Percentiles rank a stretch among this genome's conserved stretches.
These are phyloP conservation scores for Rhodamnia rubescens DNA, from an alignment of 345 rosid genomes.

Conservation along the genomic window DNA sequence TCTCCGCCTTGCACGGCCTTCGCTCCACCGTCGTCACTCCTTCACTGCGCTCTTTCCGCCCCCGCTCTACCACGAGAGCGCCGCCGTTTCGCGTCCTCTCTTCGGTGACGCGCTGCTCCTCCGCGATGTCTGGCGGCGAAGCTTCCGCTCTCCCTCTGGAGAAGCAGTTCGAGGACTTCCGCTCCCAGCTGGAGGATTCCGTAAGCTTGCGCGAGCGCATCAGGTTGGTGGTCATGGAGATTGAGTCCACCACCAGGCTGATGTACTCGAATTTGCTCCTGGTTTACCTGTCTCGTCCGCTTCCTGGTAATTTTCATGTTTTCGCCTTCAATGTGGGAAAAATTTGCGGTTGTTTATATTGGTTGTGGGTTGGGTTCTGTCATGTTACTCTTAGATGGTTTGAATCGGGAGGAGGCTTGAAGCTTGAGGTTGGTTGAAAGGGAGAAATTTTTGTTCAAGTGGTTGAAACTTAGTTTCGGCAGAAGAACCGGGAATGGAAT, in stretches of 20 bases:
- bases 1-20: slow-evolving; percentile 8
- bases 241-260: slow-evolving; percentile 62
- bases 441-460: neutral
- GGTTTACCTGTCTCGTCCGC: slow-evolving; percentile 78
- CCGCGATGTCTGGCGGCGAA: slow-evolving; percentile 46
- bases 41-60: slow-evolving; percentile 1
- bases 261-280: slow-evolving; percentile 73
- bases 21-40: slow-evolving; percentile 6
- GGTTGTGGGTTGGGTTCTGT: neutral
- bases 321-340: neutral
- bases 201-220: slow-evolving; percentile 66
- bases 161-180: slow-evolving; percentile 72
- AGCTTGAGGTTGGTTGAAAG: neutral
- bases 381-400: neutral
- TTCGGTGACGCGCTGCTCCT: slow-evolving; percentile 7
- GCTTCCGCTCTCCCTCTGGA: slow-evolving; percentile 30
- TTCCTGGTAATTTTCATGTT: slow-evolving; percentile 41
- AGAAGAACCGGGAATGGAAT: neutral
- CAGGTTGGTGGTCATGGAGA: slow-evolving; percentile 57
- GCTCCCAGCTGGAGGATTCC: slow-evolving; percentile 61
- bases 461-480: neutral
- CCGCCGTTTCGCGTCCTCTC: neutral
- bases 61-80: neutral
- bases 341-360: neutral
- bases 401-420: neutral